Conservation (phyloP, 208 protist genomes). For the Dictyostelium gargantuum region DNA sequence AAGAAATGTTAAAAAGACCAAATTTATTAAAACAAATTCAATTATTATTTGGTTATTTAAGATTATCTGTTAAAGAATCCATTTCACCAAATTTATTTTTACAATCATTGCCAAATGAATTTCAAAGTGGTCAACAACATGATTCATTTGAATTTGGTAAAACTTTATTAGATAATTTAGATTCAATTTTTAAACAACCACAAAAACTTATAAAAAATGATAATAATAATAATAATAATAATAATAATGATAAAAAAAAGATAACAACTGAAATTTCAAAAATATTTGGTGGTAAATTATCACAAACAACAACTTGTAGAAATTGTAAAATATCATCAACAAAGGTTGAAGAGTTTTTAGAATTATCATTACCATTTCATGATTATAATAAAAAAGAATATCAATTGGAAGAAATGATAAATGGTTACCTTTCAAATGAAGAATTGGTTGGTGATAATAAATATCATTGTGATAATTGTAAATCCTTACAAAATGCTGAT, state of each 20-base stretch:
- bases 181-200: slow-evolving; percentile 6
- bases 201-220: background rate
- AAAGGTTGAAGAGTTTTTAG: background rate
- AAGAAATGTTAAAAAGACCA: background rate
- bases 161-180: background rate
- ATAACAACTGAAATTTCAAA: background rate
- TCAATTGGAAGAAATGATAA: background rate
- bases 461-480: slow-evolving; percentile 28
- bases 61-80: background rate
- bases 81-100: background rate
- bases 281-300: slow-evolving; percentile 8
- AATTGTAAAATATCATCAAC: background rate
- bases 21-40: slow-evolving; percentile 4
- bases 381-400: background rate
- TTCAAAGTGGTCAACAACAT: slow-evolving; percentile 10
- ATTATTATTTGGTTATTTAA: background rate
- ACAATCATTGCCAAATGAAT: background rate
- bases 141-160: slow-evolving; percentile 46
- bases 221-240: background rate
- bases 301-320: background rate
- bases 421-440: background rate
- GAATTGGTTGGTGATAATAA: background rate
- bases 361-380: slow-evolving; percentile 9
- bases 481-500: slow-evolving; percentile 9
- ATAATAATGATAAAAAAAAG: background rate